Base-by-base conservation (phyloP, 2,329 filamentous ascomycete species). In the Fusarium camptoceras region DNA sequence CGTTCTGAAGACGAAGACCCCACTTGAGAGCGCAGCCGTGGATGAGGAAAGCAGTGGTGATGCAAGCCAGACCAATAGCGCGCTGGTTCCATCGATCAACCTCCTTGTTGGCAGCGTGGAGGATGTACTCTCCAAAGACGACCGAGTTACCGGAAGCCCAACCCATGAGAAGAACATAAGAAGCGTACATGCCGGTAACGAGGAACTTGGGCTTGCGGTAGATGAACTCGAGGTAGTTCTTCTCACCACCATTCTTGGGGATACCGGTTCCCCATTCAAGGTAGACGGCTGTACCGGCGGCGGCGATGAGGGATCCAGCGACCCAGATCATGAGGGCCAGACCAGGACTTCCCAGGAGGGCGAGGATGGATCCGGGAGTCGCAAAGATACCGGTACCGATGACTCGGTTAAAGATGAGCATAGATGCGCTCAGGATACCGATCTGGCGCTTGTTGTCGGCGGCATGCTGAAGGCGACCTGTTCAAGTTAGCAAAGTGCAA, bases 111-210 rank as follows among this genome's bases (percentile, higher is more conserved):
- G 89, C 87, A 11, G 90, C 90, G 74, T 90, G 84, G 3, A 92
- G 83, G 59, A 92, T 88, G 78, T 92, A 92, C 76, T 91, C 89
- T 64, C 89, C 89, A 68, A 92, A 92, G 41, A 92, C 85, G 67
- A 92, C 87, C 1, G 87, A 90, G 78, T 92, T 92, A 16, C 87
- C 87, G 9, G 87, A 87, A 0, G 89, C 88, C 88, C 88, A 91
- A 15, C 87, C 88, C 20, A 91, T 84, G 2, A 92, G 83, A 27
- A 92, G 74, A 15, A 90, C 86, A 66, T 91, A 91, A 30, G 86
- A 84, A 6, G 85, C 81, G 77, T 90, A 91, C 58, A 91, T 80
- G 16, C 84, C 85, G 10, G 89, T 91, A 47, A 83, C 84, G 11
- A 91, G 83, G 75, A 90, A 90, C 71, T 82, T 84, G 3, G 89